Evolutionary conservation across 1,284 basidiomycete species (phyloP), one percentile per base, ranked within the genome.

Genomic region (Mixia osmundae): DNA sequence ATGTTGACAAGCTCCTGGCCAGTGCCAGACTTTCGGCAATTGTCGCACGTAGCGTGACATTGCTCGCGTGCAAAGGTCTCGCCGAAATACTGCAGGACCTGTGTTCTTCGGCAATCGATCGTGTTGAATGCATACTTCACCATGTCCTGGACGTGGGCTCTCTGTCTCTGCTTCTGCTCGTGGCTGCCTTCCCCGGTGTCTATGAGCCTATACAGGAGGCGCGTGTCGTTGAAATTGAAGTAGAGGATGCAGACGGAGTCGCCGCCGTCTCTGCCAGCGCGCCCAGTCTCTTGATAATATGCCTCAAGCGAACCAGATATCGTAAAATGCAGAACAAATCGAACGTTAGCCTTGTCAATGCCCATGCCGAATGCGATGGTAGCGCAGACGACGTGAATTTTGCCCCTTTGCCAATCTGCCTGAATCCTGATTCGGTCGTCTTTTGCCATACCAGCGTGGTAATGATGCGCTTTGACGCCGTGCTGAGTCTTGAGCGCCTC

Each of bases 281-380:
- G 66, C 6, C 79, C 78, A 0, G 78, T 82, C 54, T 83, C 79
- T 57, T 82, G 76, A 20, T 52, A 52, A 36, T 52, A 46, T 18
- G 68, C 71, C 39, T 76, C 73, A 37, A 82, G 57, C 6, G 69
- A 69, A 36, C 64, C 64, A 2, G 79, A 76, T 14, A 77, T 44
- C 9, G 67, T 64, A 41, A 72, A 66, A 49, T 83, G 79, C 36
- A 82, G 69, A 34, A 83, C 76, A 49, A 66, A 76, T 42, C 73
- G 69, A 6, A 76, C 77, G 47, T 80, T 68, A 0, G 72, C 58
- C 54, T 94, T 94, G 58, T 95, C 85, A 41, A 95, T 87, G 12
- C 87, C 89, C 89, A 97, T 94, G 7, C 89, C 89, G 54, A 95
- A 95, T 0, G 52, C 59, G 39, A 60, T 60, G 25, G 89, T 97